phyloP scores from a whole-genome alignment of 768 basidiomycete species.

The Tricholoma saponaceum region DNA sequence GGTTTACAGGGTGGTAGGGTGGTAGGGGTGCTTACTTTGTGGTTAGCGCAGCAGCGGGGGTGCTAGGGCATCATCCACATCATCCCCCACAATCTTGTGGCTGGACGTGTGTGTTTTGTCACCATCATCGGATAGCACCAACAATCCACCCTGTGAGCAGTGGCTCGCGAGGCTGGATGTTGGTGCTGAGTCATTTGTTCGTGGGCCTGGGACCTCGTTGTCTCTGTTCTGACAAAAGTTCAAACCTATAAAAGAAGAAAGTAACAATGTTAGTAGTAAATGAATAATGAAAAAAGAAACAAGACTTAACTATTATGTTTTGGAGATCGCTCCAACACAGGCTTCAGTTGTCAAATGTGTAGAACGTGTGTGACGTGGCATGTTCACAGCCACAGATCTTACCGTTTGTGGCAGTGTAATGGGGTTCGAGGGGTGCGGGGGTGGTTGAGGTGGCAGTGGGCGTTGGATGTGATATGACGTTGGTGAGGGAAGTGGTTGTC shows the following conservation, averaged over 20 bases:
- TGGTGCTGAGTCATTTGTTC: neutral
- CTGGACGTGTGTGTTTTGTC: no score
- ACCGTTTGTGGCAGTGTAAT: neutral
- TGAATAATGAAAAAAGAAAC: neutral
- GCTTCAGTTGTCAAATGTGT: neutral
- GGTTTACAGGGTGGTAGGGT: neutral
- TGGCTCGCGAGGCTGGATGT: neutral
- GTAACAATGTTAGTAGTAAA: neutral
- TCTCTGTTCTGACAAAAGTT: neutral
- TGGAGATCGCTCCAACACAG: neutral
- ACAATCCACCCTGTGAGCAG: neutral
- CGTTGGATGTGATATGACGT: no score
- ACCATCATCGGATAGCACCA: neutral
- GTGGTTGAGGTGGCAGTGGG: no score
- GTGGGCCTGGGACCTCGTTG: neutral
- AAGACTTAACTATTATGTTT: neutral
- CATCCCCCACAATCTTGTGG: no score
- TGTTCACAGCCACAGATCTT: neutral
- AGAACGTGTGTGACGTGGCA: neutral
- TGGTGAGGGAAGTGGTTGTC: no score
- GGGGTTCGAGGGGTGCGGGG: neutral
- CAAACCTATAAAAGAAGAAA: neutral
- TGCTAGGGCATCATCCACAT: neutral
- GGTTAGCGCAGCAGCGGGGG: neutral
- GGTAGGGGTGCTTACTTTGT: neutral